Base-by-base conservation (phyloP, 2,329 filamentous ascomycete genomes). In the Ambrosiella cleistominuta region DNA sequence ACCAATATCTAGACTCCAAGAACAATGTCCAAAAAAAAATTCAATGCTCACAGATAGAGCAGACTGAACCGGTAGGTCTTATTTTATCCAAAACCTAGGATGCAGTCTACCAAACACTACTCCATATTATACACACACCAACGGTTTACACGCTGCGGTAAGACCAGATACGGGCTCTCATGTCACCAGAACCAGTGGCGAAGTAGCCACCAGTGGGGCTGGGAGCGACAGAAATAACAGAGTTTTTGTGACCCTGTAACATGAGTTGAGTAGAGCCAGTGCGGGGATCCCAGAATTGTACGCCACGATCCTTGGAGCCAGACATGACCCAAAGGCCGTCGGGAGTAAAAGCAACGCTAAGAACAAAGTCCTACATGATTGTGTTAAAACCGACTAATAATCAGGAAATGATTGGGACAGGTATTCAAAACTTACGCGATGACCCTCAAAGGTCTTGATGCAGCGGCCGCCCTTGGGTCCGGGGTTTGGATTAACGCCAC, bases 211-310 rank as follows among this genome's bases (percentile, higher is more conserved):
- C 90, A 40, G 80, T 83, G 13, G 93, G 93, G 70, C 89, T 95
- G 19, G 93, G 93, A 1, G 93, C 91, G 56, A 98, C 93, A 2
- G 90, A 96, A 66, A 97, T 97, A 65, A 98, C 93, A 9, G 88
- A 95, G 72, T 97, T 97, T 78, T 97, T 97, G 70, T 98, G 93
- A 35, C 93, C 93, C 71, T 97, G 93, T 62, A 98, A 79, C 93
- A 97, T 97, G 69, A 98, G 85, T 72, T 97, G 91, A 1, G 91
- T 94, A 64, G 87, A 85, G 40, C 91, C 93, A 17, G 89, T 96
- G 65, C 85, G 80, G 17, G 93, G 91, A 67, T 98, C 91, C 93
- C 93, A 98, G 76, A 98, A 97, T 68, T 97, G 93, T 19, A 98
- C 93, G 54, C 93, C 91, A 56, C 93, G 82, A 68, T 98, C 93